A percentile compares a stretch with the other conserved stretches of the same genome.
phyloP scores from a whole-genome alignment of 2,329 filamentous ascomycete species.

The Fusarium incarnatum region DNA sequence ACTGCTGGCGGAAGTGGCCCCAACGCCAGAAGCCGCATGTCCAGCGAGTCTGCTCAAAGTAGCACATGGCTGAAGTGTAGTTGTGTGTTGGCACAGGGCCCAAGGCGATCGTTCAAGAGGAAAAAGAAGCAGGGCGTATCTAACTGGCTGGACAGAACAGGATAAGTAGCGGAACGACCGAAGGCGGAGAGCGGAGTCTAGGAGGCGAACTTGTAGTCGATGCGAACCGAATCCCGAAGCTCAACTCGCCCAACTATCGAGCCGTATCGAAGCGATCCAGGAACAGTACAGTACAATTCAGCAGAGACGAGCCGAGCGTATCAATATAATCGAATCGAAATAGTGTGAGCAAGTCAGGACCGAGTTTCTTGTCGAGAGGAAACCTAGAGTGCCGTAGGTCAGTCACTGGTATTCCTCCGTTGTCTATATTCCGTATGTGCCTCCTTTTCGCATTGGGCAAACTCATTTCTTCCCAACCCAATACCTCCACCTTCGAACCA shows the following conservation, averaged over 20 bases:
- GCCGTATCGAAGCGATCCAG: conserved; percentile 20
- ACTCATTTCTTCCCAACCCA: conserved; percentile 11
- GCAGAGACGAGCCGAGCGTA: conserved; percentile 11
- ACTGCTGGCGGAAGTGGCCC: conserved; percentile 92
- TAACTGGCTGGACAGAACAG: conserved; percentile 26
- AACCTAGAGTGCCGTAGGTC: conserved; percentile 27
- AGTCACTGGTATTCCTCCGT: conserved; percentile 21
- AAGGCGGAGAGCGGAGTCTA: conserved; percentile 35
- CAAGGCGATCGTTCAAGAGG: conserved; percentile 19
- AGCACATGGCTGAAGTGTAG: conserved; percentile 77
- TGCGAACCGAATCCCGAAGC: conserved; percentile 35
- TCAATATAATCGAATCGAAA: conserved; percentile 7
- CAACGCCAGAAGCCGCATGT: conserved; percentile 92
- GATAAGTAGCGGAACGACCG: conserved; percentile 30
- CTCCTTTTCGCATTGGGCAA: conserved; percentile 12
- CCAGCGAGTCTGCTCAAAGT: conserved; percentile 91
- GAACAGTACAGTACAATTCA: background rate
- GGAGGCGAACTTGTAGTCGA: conserved; percentile 32
- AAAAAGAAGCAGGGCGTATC: conserved; percentile 10
- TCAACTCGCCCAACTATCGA: conserved; percentile 22
- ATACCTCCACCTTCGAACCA: conserved; percentile 1
- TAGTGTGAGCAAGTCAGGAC: conserved; percentile 18
- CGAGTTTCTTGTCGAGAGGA: conserved; percentile 15
- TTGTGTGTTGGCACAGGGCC: conserved; percentile 34
- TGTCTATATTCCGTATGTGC: conserved; percentile 6